Evolutionary conservation across 208 protist species (phyloP), one percentile per base, ranked within the genome.

Genomic region (Acanthamoeba pearcei): DNA sequence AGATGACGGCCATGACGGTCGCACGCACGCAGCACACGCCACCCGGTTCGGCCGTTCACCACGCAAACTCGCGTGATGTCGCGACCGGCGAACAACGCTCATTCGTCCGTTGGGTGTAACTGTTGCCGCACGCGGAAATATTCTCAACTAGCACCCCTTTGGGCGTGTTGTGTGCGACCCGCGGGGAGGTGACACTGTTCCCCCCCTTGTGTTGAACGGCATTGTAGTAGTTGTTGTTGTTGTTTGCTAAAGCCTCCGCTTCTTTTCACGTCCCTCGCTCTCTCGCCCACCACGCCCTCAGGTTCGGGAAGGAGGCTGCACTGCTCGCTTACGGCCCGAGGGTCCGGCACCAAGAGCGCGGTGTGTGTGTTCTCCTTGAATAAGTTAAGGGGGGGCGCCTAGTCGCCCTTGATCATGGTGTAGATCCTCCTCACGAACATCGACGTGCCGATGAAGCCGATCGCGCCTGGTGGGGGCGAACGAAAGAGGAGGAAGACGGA

Each of bases 381-480:
- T 86, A 86, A 86, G 78, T 86, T 86, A 64, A 35, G 27, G 29
- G 49, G 72, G 2, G 19, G 6, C 62, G 42, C 62, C 95, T 64
- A 97, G 83, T 97, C 96, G 62, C 95, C 82, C 95, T 97, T 97
- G 91, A 98, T 91, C 74, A 96, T 95, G 29, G 53, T 22, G 95
- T 97, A 98, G 42, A 98, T 98, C 24, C 94, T 68, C 17, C 57
- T 49, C 35, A 97, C 97, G 89, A 98, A 98, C 35, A 95, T 46
- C n/a, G 46, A 49, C 17, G 95, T 94, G 57, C 94, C 96, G 35
- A 95, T 55, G 64, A 96, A 97, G n/a, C 96, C 97, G 24, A 98
- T 89, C 46, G 96, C 91, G n/a, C 96, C 96, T 96, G 78, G 27
- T 24, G 42, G 2, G 35, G 12, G 13, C 1, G 32, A 17, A 32